Conservation (phyloP, 1,284 basidiomycete species). For the Fomitiporia mediterranea region DNA sequence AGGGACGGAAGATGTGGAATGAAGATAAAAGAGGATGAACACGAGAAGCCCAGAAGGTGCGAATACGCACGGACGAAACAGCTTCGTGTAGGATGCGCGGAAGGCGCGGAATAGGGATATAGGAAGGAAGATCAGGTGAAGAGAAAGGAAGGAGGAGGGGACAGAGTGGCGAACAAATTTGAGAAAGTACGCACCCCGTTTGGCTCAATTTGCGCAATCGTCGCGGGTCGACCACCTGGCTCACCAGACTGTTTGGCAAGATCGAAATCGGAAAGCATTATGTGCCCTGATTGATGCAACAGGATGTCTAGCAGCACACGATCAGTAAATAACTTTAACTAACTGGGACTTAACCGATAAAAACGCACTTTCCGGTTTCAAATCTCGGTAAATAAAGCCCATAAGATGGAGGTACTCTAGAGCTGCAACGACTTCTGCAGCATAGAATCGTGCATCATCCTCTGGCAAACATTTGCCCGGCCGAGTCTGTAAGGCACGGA, state of each 20-base stretch:
- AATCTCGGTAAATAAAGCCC: constrained; percentile 98
- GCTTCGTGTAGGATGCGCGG: constrained; percentile 1
- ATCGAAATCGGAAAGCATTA: constrained; percentile 99
- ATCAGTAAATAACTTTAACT: constrained; percentile 2
- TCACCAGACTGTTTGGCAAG: constrained; percentile 93
- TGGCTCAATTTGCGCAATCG: constrained; percentile 81
- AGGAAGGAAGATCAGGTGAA: neutral
- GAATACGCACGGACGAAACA: constrained; percentile 3
- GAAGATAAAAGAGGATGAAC: neutral
- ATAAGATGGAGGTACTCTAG: constrained; percentile 98
- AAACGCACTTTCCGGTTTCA: constrained; percentile 96
- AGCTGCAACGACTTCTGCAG: constrained; percentile 97
- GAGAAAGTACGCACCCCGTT: constrained; percentile 65
- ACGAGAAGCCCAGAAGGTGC: neutral
- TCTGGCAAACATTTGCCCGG: constrained; percentile 96
- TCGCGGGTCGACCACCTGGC: constrained; percentile 83
- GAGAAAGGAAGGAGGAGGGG: neutral
- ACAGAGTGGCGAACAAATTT: constrained; percentile 13
- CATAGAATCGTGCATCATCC: constrained; percentile 96
- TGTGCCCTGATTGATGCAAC: constrained; percentile 97
- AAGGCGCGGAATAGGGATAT: constrained; percentile 13
- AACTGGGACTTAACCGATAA: neutral
- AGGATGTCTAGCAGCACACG: constrained; percentile 72
- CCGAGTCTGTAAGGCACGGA: constrained; percentile 91
- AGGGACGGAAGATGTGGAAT: constrained; percentile 8